Evolutionary conservation across 495 filamentous ascomycete genomes (phyloP).

Genomic region (Aspergillus olivimuriae): DNA sequence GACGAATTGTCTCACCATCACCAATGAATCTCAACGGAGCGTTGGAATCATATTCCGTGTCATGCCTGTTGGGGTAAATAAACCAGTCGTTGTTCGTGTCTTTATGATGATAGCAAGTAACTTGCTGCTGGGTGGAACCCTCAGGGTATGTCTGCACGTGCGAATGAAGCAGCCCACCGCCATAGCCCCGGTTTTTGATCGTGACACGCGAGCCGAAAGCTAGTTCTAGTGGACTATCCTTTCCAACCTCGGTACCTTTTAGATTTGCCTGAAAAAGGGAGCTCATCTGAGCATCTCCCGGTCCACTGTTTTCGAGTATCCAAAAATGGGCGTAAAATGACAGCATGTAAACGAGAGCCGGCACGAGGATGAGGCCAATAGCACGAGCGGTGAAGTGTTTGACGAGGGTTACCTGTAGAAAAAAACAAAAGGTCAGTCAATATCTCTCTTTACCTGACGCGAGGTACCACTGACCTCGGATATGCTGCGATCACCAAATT

Average conservation of each 20-base stretch:
- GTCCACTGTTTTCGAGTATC: conserved; percentile 88
- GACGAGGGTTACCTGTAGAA: conserved; percentile 61
- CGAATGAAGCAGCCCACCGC: conserved; percentile 93
- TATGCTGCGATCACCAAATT: conserved; percentile 93
- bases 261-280: conserved; percentile 98
- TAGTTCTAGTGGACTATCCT: conserved; percentile 87
- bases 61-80: conserved; percentile 83
- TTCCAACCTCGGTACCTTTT: conserved; percentile 84
- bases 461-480: conserved; percentile 61
- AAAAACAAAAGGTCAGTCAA: too few species aligned
- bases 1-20: conserved; percentile 71
- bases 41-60: conserved; percentile 65
- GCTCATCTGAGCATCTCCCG: conserved; percentile 98
- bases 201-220: conserved; percentile 85
- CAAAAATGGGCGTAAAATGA: conserved; percentile 92
- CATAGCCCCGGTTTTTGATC: conserved; percentile 98
- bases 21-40: conserved; percentile 65
- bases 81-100: conserved; percentile 99
- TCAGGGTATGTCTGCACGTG: conserved; percentile 96
- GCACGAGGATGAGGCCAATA: conserved; percentile 80
- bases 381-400: conserved; percentile 76
- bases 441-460: too few species aligned
- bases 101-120: conserved; percentile 99
- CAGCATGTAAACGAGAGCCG: conserved; percentile 82
- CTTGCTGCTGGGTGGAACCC: conserved; percentile 89